Evolutionary conservation across 352 stramenopile species (phyloP), one percentile per base, ranked within the genome.

Genomic region (Globisporangium perplexum): DNA sequence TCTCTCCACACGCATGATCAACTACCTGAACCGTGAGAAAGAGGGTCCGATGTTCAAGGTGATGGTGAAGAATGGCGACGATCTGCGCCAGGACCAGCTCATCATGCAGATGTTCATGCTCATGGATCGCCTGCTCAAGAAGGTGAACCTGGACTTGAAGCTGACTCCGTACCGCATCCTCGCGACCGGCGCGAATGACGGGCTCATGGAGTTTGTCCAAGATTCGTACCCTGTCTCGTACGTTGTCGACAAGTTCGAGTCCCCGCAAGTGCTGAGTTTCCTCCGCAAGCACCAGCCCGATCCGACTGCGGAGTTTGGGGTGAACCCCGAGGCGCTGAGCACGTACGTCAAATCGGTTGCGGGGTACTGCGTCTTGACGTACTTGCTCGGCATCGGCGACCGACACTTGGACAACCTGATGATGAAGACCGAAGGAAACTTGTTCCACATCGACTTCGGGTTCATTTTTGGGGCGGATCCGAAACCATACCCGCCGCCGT

Each of bases 371-470:
- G 97, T 99, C 14, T 86, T 99, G 38, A 99, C 97, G 41, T 99
- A 99, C 77, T 69, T 99, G 22, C 71, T 99, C 14, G 96, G 96
- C 31, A 98, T 99, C 59, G 98, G 98, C 30, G 98, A 99, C 83
- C 83, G 98, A 10, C 98, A 99, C 70, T 83, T 99, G 55, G 97
- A 99, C 68, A 99, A 99, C 70, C 83, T 99, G 55, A 98, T 99
- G 96, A 93, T 99, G 60, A 93, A 91, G 52, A 83, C 87, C 3
- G 81, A 88, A 57, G 98, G 98, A 18, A 86, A 98, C 62, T 82
- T 99, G 43, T 99, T 99, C 75, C 98, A 99, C 68, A 99, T 99
- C 70, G 97, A 98, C 75, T 99, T 99, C 73, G 96, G 97, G 30
- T 99, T 98, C 71, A 98, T 99, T 57, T 99, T 99, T 63, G 97